Conservation (phyloP, 2,329 filamentous ascomycete species). For the Aspergillus proliferans region DNA sequence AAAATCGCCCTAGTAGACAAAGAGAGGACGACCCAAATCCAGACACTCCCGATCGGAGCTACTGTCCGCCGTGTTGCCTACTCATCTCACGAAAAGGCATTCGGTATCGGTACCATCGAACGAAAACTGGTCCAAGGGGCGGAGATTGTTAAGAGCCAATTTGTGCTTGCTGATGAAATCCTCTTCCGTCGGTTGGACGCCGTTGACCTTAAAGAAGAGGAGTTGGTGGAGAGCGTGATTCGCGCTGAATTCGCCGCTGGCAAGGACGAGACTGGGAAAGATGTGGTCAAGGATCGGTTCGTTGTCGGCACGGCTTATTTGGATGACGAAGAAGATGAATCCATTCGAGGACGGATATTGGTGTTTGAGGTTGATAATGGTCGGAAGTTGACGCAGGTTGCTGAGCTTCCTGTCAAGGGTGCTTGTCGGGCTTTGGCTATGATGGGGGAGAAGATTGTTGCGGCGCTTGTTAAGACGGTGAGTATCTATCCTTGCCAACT, state of each 20-base stretch:
- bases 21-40: conserved; percentile 81
- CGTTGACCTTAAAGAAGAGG: conserved; percentile 58
- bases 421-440: conserved; percentile 74
- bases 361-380: conserved; percentile 71
- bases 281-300: conserved; percentile 61
- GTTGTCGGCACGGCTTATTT: conserved; percentile 84
- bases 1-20: conserved; percentile 77
- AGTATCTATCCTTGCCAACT: conserved; percentile 12
- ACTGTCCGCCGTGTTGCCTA: conserved; percentile 85
- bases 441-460: conserved; percentile 70
- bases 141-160: conserved; percentile 72
- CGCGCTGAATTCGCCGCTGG: conserved; percentile 64
- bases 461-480: conserved; percentile 83
- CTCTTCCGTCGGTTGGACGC: conserved; percentile 73
- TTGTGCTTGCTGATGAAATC: conserved; percentile 86
- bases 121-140: conserved; percentile 63
- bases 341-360: conserved; percentile 69
- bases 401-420: conserved; percentile 65
- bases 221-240: conserved; percentile 80
- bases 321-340: conserved; percentile 51
- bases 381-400: conserved; percentile 65
- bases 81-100: conserved; percentile 68
- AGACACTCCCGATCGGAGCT: conserved; percentile 68
- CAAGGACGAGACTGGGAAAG: conserved; percentile 50
- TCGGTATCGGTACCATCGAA: conserved; percentile 80